A percentile compares a stretch with the other conserved stretches of the same genome.
Conservation (phyloP, 345 rosid species). For the Kandelia obovata region DNA sequence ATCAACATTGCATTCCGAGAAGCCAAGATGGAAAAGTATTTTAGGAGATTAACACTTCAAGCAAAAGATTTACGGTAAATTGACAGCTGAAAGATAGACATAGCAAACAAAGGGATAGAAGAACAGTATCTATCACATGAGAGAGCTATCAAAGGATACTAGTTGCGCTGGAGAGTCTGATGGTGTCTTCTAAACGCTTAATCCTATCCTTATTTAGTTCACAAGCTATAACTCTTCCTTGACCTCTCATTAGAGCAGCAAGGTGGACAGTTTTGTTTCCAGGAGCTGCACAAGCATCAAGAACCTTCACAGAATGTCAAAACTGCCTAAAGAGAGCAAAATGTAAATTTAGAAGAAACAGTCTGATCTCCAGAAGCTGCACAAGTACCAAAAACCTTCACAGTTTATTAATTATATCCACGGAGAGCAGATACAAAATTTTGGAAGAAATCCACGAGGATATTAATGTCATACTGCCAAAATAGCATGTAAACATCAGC, state of each 20-base stretch:
- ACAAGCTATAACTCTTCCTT: conserved; percentile 72
- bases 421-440: not conserved
- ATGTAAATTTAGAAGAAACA: no score
- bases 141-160: conserved; percentile 57
- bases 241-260: conserved; percentile 86
- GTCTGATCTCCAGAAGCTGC: no score
- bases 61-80: not conserved
- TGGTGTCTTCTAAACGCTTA: conserved; percentile 60
- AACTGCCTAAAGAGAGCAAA: conserved; percentile 8
- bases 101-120: not conserved
- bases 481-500: not conserved
- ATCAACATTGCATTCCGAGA: not conserved
- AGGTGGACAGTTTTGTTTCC: conserved; percentile 97
- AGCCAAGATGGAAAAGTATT: not conserved
- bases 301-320: conserved; percentile 53
- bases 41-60: not conserved
- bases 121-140: not conserved
- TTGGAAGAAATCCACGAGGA: conserved; percentile 13
- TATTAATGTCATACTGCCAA: not conserved
- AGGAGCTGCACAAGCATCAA: conserved; percentile 98
- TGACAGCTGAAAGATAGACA: not conserved
- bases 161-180: conserved; percentile 75
- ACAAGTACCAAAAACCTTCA: no score
- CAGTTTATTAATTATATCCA: conserved; percentile 15
- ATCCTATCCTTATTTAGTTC: conserved; percentile 71